A percentile compares a stretch with the other conserved stretches of the same genome.
These are phyloP conservation scores for Lecanicillium sp. DNA, from an alignment of 2,329 filamentous ascomycete species.

Conservation along the genomic window DNA sequence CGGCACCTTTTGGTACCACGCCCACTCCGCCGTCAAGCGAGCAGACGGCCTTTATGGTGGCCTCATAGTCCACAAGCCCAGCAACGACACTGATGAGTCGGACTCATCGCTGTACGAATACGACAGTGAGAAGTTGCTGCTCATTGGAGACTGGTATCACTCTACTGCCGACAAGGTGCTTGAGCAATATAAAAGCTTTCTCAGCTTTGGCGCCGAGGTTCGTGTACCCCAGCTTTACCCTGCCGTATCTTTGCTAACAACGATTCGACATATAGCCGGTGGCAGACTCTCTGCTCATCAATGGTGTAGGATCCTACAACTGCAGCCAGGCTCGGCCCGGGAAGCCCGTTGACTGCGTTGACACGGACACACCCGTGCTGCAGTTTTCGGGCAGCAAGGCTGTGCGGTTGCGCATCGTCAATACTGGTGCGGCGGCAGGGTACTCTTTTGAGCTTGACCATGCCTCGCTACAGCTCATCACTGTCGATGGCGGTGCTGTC, in stretches of 20 bases:
- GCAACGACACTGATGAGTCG: neutral
- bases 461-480: conserved; percentile 11
- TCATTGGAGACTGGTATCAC: conserved; percentile 12
- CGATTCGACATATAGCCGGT: conserved; percentile 3
- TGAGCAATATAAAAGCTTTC: conserved; percentile 8
- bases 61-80: conserved; percentile 9
- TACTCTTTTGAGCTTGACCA: conserved; percentile 9
- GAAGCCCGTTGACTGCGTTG: conserved; percentile 7
- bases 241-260: conserved; percentile 1
- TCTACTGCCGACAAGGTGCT: conserved; percentile 4
- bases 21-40: conserved; percentile 10
- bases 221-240: too few species aligned
- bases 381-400: conserved; percentile 4
- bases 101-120: conserved; percentile 7
- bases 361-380: conserved; percentile 2
- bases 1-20: conserved; percentile 48
- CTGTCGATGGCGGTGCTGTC: conserved; percentile 13
- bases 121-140: conserved; percentile 7
- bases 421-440: conserved; percentile 10
- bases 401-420: conserved; percentile 8
- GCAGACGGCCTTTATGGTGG: conserved; percentile 11
- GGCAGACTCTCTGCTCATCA: conserved; percentile 11
- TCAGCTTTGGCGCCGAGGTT: conserved; percentile 10
- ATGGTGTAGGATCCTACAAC: conserved; percentile 10
- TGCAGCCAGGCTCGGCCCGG: conserved; percentile 6